Evolutionary conservation across 495 filamentous ascomycete species (phyloP), one percentile per base, ranked within the genome.

Genomic region (Pseudevernia furfuracea): DNA sequence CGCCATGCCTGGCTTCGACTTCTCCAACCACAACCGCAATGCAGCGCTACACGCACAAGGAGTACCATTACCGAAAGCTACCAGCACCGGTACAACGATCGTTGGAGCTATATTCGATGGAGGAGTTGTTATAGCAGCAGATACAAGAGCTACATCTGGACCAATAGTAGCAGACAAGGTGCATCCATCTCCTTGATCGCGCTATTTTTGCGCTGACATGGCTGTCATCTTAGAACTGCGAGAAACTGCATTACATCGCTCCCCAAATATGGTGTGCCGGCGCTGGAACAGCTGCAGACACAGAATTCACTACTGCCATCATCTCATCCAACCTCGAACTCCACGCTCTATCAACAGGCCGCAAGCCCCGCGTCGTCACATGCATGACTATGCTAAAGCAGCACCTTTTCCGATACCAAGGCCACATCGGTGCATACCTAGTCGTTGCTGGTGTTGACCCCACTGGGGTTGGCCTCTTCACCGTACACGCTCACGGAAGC

Each of bases 361-460:
- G 95, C 70, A 91, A 93, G 76, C 93, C 95, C 28, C 89, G 95
- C 67, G 95, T 99, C 63, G 92, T 96, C 63, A 99, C 95, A 53
- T 96, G 91, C 82, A 99, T 99, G 95, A 99, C 95, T 17, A 89
- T 99, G 81, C 88, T 99, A 58, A 99, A 99, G 82, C 95, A 99
- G 77, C 93, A 97, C 77, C 88, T 99, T 65, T 99, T 97, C 88
- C 87, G 89, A 66, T 89, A 99, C 80, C 92, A 99, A 74, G 95
- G 95, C 61, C 85, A 99, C 80, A 96, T 99, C 67, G 95, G 95
- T 65, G 95, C 95, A 49, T 99, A 99, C 78, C 86, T 99, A 49
- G 95, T 99, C 23, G 92, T 99, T 58, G 95, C 95, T 4, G 95
- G 95, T 64, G 92, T 96, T 63, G 95, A 99, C 77, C 93, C 95